Evolutionary conservation across 108 stramenopile species (phyloP).

Genomic region (Aurantiochytrium sp.): DNA sequence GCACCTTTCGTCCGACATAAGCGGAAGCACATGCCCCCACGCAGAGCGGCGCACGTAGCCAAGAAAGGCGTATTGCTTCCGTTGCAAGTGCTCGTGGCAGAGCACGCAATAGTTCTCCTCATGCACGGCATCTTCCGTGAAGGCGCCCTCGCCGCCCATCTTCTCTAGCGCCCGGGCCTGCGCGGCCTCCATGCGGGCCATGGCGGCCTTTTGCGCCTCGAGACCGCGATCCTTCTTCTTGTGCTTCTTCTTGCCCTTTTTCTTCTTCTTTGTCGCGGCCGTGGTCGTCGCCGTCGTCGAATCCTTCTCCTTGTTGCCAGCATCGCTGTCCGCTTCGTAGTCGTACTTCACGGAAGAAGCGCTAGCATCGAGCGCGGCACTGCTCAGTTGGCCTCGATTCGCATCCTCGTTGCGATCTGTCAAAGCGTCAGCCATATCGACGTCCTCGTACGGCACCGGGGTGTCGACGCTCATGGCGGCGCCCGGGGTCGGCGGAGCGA

Average conservation of each 20-base stretch:
- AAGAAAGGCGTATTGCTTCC: not conserved
- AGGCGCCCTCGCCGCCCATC: not conserved
- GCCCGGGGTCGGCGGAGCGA: no score
- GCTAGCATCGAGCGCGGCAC: no score
- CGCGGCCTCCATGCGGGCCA: not conserved
- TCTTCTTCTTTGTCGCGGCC: not conserved
- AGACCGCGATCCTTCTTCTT: not conserved
- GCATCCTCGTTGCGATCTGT: no score
- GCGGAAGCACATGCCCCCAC: not conserved
- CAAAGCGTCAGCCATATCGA: no score
- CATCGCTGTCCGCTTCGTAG: no score
- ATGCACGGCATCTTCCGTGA: not conserved
- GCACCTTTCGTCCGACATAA: not conserved
- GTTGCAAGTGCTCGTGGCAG: not conserved
- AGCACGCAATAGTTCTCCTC: constrained; percentile 17
- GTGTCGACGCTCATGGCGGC: no score
- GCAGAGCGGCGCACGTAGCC: not conserved
- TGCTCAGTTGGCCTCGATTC: no score
- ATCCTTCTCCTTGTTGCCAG: no score
- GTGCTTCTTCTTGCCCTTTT: not conserved
- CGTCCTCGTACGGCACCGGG: no score
- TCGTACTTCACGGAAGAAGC: no score
- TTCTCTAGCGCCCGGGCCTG: not conserved
- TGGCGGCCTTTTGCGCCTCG: not conserved
- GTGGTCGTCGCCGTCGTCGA: not conserved